Evolutionary conservation across 2,329 filamentous ascomycete species (phyloP).

Genomic region (Bipolaris sorokiniana): DNA sequence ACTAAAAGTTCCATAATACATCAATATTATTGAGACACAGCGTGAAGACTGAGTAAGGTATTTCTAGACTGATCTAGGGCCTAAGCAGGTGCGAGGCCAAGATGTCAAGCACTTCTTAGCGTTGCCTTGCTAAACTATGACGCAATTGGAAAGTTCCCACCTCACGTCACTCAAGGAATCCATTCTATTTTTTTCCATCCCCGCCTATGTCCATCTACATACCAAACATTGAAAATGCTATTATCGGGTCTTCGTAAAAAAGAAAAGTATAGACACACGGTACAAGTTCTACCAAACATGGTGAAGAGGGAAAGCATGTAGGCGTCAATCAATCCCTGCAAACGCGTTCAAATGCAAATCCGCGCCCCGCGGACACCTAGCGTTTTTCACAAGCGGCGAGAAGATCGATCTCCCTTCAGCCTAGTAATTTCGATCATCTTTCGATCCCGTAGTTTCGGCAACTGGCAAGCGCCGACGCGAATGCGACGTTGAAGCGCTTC

Average conservation of each 20-base stretch:
- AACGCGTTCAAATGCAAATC: background rate
- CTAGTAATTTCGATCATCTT: conserved; percentile 16
- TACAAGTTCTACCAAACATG: background rate
- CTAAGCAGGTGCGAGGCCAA: conserved; percentile 2
- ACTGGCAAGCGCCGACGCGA: conserved; percentile 18
- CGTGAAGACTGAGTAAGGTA: background rate
- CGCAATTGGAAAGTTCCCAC: conserved; percentile 1
- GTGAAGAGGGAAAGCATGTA: background rate
- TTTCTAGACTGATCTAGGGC: background rate
- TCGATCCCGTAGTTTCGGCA: conserved; percentile 23
- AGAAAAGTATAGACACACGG: background rate
- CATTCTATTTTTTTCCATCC: background rate
- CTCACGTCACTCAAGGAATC: background rate
- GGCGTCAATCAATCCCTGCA: background rate
- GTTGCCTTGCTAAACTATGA: conserved; percentile 4
- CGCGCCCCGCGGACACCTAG: conserved; percentile 22
- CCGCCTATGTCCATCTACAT: background rate
- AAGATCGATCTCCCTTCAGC: conserved; percentile 16
- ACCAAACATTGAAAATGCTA: background rate
- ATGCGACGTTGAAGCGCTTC: conserved; percentile 15
- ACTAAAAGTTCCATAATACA: background rate
- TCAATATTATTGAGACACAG: background rate
- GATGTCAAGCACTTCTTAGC: conserved; percentile 16
- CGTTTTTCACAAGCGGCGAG: conserved; percentile 3
- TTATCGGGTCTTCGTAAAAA: background rate